These are phyloP conservation scores for Malassezia nana DNA, from an alignment of 1,284 basidiomycete genomes.

Conservation along the genomic window DNA sequence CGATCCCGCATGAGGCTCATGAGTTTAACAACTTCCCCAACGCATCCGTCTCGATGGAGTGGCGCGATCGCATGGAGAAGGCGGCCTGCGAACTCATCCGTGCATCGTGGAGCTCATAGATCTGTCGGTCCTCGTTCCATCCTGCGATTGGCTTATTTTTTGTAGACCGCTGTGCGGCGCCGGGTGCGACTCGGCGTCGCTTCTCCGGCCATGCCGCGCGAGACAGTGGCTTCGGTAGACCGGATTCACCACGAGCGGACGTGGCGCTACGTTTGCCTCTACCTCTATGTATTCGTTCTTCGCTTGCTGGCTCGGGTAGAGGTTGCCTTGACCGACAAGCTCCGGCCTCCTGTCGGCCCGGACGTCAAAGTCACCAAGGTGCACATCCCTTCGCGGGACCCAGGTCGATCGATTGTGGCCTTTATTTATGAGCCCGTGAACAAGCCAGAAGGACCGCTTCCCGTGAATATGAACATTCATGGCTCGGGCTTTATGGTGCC, in stretches of 20 bases:
- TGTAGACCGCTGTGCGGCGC: neutral
- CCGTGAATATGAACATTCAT: slow-evolving; percentile 24
- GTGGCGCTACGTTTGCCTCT: slow-evolving; percentile 3
- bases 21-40: slow-evolving; percentile 35
- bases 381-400: slow-evolving; percentile 24
- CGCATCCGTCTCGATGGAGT: slow-evolving; percentile 10
- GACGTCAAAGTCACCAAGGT: slow-evolving; percentile 17
- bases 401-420: slow-evolving; percentile 22
- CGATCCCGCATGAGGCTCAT: slow-evolving; percentile 30
- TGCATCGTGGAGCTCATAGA: slow-evolving; percentile 25
- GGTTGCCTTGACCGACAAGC: slow-evolving; percentile 10
- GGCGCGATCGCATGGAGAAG: slow-evolving; percentile 20
- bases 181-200: neutral
- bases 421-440: slow-evolving; percentile 25
- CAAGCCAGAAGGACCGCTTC: slow-evolving; percentile 16
- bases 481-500: slow-evolving; percentile 22
- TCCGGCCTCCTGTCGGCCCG: slow-evolving; percentile 9
- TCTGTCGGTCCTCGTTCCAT: neutral
- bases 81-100: slow-evolving; percentile 32
- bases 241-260: slow-evolving; percentile 2
- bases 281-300: slow-evolving; percentile 6
- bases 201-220: neutral
- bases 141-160: neutral
- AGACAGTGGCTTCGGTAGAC: neutral
- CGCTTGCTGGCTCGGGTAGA: slow-evolving; percentile 6